Conservation (phyloP, 2,329 filamentous ascomycete species). For the Trichoderma sp. region DNA sequence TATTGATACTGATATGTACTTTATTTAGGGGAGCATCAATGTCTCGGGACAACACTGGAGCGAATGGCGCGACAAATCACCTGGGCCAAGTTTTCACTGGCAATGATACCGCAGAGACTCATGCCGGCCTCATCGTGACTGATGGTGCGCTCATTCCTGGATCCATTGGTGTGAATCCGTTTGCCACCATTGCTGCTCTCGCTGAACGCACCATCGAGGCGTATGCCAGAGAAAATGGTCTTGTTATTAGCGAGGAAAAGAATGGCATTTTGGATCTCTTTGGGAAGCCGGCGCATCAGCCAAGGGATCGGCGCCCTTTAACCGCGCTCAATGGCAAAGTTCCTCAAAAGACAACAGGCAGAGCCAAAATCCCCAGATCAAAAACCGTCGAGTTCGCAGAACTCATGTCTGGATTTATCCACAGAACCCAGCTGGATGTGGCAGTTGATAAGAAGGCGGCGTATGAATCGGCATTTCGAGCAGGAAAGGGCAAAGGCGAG, state of each 20-base stretch:
- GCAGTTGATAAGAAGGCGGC: constrained; percentile 50
- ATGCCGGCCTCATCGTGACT: constrained; percentile 61
- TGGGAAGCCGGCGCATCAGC: constrained; percentile 49
- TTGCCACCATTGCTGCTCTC: constrained; percentile 69
- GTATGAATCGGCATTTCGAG: constrained; percentile 55
- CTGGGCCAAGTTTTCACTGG: constrained; percentile 61
- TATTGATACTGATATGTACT: not conserved
- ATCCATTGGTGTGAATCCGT: constrained; percentile 65
- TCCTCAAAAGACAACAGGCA: not conserved
- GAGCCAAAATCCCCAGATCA: constrained; percentile 27
- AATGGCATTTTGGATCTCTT: constrained; percentile 58
- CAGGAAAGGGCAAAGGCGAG: constrained; percentile 56
- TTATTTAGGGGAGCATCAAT: constrained; percentile 60
- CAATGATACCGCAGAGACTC: constrained; percentile 47
- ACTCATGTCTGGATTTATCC: constrained; percentile 64
- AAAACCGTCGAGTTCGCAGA: constrained; percentile 63
- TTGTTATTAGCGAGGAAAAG: constrained; percentile 49
- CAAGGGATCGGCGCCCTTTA: not conserved
- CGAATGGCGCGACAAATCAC: constrained; percentile 62
- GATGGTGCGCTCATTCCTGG: constrained; percentile 64
- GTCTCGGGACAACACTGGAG: constrained; percentile 58
- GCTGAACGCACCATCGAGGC: constrained; percentile 63
- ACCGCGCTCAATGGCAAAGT: not conserved
- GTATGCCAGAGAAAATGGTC: constrained; percentile 44
- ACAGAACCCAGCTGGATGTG: constrained; percentile 42